Base-by-base conservation (phyloP, 139 green algal genomes). In the Ettlia oleoabundans region DNA sequence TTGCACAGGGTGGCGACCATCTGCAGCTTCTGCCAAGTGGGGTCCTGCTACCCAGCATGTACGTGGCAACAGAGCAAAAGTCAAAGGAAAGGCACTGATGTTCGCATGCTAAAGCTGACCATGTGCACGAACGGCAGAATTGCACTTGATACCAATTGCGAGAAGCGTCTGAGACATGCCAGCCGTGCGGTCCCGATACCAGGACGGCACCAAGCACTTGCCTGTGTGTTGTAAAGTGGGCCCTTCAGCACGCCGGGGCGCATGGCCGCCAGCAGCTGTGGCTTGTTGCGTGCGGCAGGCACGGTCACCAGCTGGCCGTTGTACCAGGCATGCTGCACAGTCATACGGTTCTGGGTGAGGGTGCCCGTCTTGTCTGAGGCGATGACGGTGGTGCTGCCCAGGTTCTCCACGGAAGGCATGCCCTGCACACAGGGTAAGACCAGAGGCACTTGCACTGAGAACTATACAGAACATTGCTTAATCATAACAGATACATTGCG, bases 351-450 rank as follows among this genome's bases (percentile, higher is more conserved):
- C 64, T 89, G 86, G 26, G 88, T 92, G 32, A 92, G 85, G 30
- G 88, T 92, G 66, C 88, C 89, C 28, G 89, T 93, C 79, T 93
- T 93, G 84, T 93, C 89, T 22, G 88, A 93, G 37, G 84, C 89
- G 28, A 94, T 86, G 10, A 92, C 80, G 15, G 83, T 85, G 37
- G 83, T 87, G 55, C 52, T 76, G 52, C 96, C 96, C 58, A 99
- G 91, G n/a, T 96, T 99, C 88, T 99, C 96, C 72, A 99, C 96
- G 37, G 85, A 94, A 0, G 96, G 94, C 85, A 99, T 94, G 80
- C 97, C 97, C 58, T 77, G 70, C 70, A 40, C 32, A n/a, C n/a
- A n/a, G n/a, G n/a, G n/a, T n/a, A n/a, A n/a, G n/a, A n/a, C n/a
- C n/a, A n/a, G n/a, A n/a, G n/a, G n/a, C n/a, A n/a, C n/a, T n/a